Evolutionary conservation across 2,329 filamentous ascomycete genomes (phyloP).

Genomic region (Neocucurbitaria cava): DNA sequence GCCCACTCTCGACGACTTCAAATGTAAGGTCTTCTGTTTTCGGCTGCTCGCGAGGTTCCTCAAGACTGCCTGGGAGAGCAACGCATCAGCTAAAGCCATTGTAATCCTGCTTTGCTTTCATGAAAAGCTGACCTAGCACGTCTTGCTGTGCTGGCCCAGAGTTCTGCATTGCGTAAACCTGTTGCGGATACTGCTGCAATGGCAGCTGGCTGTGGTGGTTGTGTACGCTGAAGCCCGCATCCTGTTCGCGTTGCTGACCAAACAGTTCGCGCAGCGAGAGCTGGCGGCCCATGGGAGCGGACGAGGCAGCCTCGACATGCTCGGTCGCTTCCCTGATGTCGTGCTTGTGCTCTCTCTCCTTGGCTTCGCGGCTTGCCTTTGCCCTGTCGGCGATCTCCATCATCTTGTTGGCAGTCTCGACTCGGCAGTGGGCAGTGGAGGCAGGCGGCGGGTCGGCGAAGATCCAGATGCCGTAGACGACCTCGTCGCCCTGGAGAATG

Average conservation of each 20-base stretch:
- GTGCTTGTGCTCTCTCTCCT: conserved; percentile 29
- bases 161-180: conserved; percentile 24
- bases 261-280: conserved; percentile 62
- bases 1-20: background rate
- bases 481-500: conserved; percentile 56
- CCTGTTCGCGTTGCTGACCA: conserved; percentile 61
- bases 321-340: conserved; percentile 29
- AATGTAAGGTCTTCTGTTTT: background rate
- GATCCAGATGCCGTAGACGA: conserved; percentile 69
- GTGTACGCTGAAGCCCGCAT: conserved; percentile 59
- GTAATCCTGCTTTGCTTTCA: conserved; percentile 46
- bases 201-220: conserved; percentile 47
- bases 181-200: conserved; percentile 11
- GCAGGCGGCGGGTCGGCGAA: conserved; percentile 65
- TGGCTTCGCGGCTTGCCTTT: conserved; percentile 56
- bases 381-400: conserved; percentile 62
- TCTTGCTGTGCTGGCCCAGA: conserved; percentile 32
- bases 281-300: conserved; percentile 60
- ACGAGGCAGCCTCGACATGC: conserved; percentile 37
- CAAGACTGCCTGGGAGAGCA: background rate
- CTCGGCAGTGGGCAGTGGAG: conserved; percentile 60
- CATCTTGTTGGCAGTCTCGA: conserved; percentile 62
- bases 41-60: no score
- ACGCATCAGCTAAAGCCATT: conserved; percentile 37
- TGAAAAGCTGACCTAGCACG: conserved; percentile 44